A percentile compares a stretch with the other conserved stretches of the same genome.
These are phyloP conservation scores for California macrophylla DNA, from an alignment of 441 rosid species.

Conservation along the genomic window DNA sequence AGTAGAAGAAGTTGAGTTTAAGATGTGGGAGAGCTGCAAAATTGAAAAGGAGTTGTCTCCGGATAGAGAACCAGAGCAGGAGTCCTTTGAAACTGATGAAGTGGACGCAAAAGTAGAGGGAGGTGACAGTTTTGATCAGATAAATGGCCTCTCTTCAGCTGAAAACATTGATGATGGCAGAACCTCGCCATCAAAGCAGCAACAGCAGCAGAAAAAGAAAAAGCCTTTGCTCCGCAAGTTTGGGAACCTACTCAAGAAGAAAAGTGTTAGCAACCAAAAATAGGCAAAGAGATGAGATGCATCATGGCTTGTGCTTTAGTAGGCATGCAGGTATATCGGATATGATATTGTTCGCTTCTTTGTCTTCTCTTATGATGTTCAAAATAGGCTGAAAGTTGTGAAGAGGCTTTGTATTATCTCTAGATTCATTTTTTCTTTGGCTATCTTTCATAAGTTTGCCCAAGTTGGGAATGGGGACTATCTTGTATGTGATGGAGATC, in stretches of 20 bases:
- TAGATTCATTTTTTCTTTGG: slow-evolving; percentile 18
- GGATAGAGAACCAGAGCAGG: slow-evolving; percentile 53
- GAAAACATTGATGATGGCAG: slow-evolving; percentile 45
- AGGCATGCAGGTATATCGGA: slow-evolving; percentile 26
- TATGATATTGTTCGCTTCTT: slow-evolving; percentile 31
- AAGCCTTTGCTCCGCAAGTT: slow-evolving; percentile 76
- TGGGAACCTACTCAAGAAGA: slow-evolving; percentile 77
- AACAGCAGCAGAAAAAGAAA: slow-evolving; percentile 65
- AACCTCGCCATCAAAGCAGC: slow-evolving; percentile 48
- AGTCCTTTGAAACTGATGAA: slow-evolving; percentile 51
- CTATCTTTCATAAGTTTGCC: neutral
- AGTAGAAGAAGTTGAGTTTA: slow-evolving; percentile 41
- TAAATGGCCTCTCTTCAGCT: slow-evolving; percentile 40
- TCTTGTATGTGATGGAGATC: slow-evolving; percentile 24
- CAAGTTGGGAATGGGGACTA: slow-evolving; percentile 18
- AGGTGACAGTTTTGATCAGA: slow-evolving; percentile 45
- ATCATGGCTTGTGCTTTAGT: slow-evolving; percentile 20
- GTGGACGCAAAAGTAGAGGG: slow-evolving; percentile 50
- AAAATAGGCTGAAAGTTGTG: slow-evolving; percentile 29
- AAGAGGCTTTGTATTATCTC: slow-evolving; percentile 35
- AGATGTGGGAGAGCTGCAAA: slow-evolving; percentile 96
- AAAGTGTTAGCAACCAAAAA: slow-evolving; percentile 49
- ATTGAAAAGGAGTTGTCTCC: slow-evolving; percentile 83
- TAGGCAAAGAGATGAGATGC: slow-evolving; percentile 22
- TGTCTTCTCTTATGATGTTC: slow-evolving; percentile 27